Base-by-base conservation (phyloP, 139 green algal genomes). In the Chlorella vulgaris region DNA sequence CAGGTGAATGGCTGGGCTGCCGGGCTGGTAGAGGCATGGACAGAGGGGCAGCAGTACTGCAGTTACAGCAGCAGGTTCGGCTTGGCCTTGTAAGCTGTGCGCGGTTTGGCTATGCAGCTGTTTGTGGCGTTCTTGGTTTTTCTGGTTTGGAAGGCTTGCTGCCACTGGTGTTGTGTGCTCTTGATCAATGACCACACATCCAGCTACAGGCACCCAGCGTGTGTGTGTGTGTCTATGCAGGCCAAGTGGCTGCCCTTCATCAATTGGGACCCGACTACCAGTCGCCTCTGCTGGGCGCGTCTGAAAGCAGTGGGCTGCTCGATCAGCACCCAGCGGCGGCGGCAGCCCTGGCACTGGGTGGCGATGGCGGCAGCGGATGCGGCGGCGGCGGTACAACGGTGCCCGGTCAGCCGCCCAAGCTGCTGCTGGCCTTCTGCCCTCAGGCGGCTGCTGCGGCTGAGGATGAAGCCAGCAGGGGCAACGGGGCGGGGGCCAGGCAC, bases 231-330 rank as follows among this genome's bases (percentile, higher is more conserved):
- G n/a, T 4, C 13, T 33, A 1, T 80, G 76, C 81, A 90, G 86
- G 55, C 1, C 80, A 89, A 29, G 84, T 86, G 1, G n/a, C 60
- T 2, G 84, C 84, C 18, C 74, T 91, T 42, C 51, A 78, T 29
- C 60, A 70, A 21, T 55, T 91, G 47, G 87, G 87, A 2, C 84
- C 84, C 0, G 66, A 86, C 74, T 89, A 88, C 84, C 82, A 86
- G 63, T 78, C 74, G 26, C 78, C 73, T 7, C 84, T 83, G 50
- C 33, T 88, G 24, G 70, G 60, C 13, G 22, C 75, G 0, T 36
- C 62, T 1, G 87, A 91, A 47, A 81, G 61, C 47, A 78, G 83
- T 43, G 62, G 78, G 21, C 55, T 84, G 42, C 86, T 89, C 63
- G 76, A 86, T 15, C 81, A 86, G 74, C 40, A 76, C 26, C 77